Evolutionary conservation across 192 early-diverging fungal genomes (phyloP), one percentile per base, ranked within the genome.

Genomic region (Entophlyctis helioformis): DNA sequence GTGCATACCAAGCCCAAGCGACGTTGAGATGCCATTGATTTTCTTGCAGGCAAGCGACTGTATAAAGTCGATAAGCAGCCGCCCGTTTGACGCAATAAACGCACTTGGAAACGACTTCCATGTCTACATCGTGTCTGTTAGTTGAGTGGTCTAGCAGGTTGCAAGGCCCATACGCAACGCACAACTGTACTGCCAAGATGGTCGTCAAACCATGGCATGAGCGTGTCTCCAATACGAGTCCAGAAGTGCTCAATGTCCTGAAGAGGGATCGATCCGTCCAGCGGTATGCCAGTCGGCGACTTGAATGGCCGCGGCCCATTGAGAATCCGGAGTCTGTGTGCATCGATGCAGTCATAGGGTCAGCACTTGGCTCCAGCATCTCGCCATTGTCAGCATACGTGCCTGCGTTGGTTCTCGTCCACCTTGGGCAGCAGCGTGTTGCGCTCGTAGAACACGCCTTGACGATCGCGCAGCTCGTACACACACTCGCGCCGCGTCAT

Each of bases 31-130:
- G 9, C 15, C 23, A 9, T 21, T 26, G n/a, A 58, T 34, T 28
- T 67, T 72, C 42, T 57, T 64, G 19, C 56, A 50, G 4, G 62
- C 53, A 3, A 74, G 27, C 13, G 66, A 69, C 11, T 68, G 60
- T 28, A 74, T 42, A 2, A 71, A 26, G 26, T 67, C 58, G 9
- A 36, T 26, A n/a, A 74, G 40, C 2, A 50, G 6, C 47, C 47
- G 49, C 3, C 60, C 60, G 35, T 57, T 32, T 1, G 55, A 42
- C 2, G 12, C 6, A 12, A 16, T 44, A 15, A 71, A 40, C 28
- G 50, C 26, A 0, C 35, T 15, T 16, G 64, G 62, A 35, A 71
- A 65, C 8, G 45, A 39, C 13, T 16, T 31, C 11, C 36, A 16
- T 7, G 47, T 24, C 69, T 62, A 49, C 13, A 36, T 33, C 26